These are phyloP conservation scores for Neurospora sp. DNA, from an alignment of 495 filamentous ascomycete genomes.

Conservation along the genomic window DNA sequence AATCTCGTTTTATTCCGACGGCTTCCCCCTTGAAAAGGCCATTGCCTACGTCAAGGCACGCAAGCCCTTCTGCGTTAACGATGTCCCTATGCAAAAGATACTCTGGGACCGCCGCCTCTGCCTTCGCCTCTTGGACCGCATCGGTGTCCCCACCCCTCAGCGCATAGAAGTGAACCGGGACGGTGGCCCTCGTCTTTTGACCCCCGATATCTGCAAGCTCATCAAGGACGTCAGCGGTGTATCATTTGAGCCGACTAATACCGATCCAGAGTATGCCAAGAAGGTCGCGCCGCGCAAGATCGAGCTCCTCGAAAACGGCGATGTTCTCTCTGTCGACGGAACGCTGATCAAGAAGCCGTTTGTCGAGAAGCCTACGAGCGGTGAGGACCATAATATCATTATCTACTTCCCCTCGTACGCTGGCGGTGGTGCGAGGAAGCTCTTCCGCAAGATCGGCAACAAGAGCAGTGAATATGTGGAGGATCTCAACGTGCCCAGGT, in stretches of 20 bases:
- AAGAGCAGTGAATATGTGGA: conserved; percentile 93
- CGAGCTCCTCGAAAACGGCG: conserved; percentile 73
- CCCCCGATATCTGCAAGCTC: conserved; percentile 64
- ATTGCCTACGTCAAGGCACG: conserved; percentile 86
- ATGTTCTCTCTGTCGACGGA: conserved; percentile 81
- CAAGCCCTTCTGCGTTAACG: conserved; percentile 95
- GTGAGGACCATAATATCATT: conserved; percentile 97
- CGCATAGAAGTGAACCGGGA: conserved; percentile 91
- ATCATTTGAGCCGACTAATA: conserved; percentile 60
- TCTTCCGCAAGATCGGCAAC: conserved; percentile 96
- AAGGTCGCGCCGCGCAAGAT: conserved; percentile 54
- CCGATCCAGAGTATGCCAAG: conserved; percentile 45
- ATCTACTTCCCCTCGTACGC: conserved; percentile 85
- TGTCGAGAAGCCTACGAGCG: conserved; percentile 96
- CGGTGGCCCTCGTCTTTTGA: conserved; percentile 72
- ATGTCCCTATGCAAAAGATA: conserved; percentile 95
- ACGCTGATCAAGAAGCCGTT: conserved; percentile 78
- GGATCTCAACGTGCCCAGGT: conserved; percentile 61
- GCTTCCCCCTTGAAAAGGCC: conserved; percentile 93
- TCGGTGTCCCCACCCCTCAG: conserved; percentile 78
- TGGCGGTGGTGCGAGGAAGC: conserved; percentile 78
- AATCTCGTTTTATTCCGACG: conserved; percentile 95
- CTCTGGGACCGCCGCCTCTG: conserved; percentile 93
- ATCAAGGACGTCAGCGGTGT: conserved; percentile 73
- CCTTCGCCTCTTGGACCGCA: conserved; percentile 73